A percentile compares a stretch with the other conserved stretches of the same genome.
These are phyloP conservation scores for Petunia hybrid DNA, from an alignment of 305 asterid genomes.

Conservation along the genomic window DNA sequence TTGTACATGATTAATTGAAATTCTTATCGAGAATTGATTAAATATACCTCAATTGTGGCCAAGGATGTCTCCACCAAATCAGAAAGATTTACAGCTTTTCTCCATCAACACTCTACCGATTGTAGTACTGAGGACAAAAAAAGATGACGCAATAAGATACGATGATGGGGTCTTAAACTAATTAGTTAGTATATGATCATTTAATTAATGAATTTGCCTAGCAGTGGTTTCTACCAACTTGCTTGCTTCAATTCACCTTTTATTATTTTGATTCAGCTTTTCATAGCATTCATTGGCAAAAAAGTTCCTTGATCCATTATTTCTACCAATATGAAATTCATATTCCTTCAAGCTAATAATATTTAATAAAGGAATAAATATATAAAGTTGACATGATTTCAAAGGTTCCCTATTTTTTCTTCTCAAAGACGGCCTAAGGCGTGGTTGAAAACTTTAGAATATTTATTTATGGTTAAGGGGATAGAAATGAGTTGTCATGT, in stretches of 20 bases:
- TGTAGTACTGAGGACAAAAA: constrained; percentile 22
- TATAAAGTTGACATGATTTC: background rate
- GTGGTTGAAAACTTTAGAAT: background rate
- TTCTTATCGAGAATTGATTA: background rate
- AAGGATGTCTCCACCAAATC: constrained; percentile 30
- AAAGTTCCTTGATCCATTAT: background rate
- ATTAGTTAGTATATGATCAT: background rate
- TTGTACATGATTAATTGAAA: background rate
- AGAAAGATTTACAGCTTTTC: constrained; percentile 26
- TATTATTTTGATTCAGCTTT: background rate
- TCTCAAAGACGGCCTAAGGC: background rate
- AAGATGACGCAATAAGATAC: background rate
- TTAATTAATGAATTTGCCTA: background rate
- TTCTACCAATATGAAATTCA: background rate
- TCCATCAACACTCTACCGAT: constrained; percentile 13
- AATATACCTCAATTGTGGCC: constrained; percentile 27
- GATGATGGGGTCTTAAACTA: background rate
- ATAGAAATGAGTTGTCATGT: background rate
- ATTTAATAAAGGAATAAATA: background rate
- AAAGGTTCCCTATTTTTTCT: background rate
- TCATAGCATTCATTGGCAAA: background rate
- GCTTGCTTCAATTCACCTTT: constrained; percentile 13
- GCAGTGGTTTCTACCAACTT: background rate
- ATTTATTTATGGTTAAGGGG: background rate
- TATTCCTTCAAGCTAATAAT: background rate